These are phyloP conservation scores for Aspergillus persii DNA, from an alignment of 2,329 filamentous ascomycete genomes.

Conservation along the genomic window DNA sequence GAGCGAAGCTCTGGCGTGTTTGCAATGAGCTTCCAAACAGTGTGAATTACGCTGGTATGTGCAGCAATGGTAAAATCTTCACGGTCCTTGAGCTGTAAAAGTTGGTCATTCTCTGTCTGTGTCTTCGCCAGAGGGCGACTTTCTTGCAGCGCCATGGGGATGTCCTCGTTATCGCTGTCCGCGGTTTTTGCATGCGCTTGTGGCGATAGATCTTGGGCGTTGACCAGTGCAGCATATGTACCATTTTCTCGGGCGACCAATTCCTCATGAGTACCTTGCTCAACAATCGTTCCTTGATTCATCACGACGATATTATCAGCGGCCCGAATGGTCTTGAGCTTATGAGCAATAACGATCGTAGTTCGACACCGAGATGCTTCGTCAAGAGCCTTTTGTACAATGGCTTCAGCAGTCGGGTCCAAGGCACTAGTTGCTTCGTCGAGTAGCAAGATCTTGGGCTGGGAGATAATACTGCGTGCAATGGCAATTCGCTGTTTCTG, in stretches of 20 bases:
- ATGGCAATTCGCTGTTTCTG: slow-evolving; percentile 91
- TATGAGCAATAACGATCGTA: slow-evolving; percentile 42
- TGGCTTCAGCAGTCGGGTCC: slow-evolving; percentile 80
- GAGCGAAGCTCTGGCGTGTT: no score
- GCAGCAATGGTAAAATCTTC: no score
- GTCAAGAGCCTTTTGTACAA: slow-evolving; percentile 81
- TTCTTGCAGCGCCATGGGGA: no score
- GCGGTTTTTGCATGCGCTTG: no score
- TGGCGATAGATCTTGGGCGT: slow-evolving; percentile 45
- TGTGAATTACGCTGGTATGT: no score
- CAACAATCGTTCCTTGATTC: slow-evolving; percentile 38
- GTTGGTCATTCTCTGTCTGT: no score
- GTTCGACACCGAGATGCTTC: slow-evolving; percentile 58
- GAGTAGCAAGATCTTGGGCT: slow-evolving; percentile 78
- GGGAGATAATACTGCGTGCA: slow-evolving; percentile 72
- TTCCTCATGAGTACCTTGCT: slow-evolving; percentile 42
- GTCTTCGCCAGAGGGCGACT: no score
- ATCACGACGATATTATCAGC: slow-evolving; percentile 49
- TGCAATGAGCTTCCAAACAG: no score
- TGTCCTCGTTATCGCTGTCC: background rate
- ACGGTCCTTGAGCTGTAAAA: no score
- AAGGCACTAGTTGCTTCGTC: slow-evolving; percentile 88
- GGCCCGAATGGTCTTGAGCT: slow-evolving; percentile 40
- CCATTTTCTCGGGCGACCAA: slow-evolving; percentile 39
- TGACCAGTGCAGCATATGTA: slow-evolving; percentile 42